Conservation (phyloP, 2,329 filamentous ascomycete species). For the Fusarium pilosicola region DNA sequence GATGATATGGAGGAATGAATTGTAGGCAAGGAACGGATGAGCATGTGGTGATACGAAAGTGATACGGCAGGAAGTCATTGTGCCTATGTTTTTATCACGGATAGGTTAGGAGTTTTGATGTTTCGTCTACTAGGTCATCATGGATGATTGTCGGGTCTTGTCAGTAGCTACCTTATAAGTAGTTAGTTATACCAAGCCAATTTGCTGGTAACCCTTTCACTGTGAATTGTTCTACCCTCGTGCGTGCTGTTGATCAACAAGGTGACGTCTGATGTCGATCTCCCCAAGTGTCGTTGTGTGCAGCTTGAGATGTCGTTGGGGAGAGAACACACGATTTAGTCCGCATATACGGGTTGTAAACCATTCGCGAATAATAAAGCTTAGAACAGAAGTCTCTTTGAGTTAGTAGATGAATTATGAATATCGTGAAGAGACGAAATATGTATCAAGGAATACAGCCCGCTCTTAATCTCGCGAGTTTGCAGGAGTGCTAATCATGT, state of each 20-base stretch:
- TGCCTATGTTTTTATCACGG: neutral
- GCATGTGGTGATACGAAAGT: fast-evolving
- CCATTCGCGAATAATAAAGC: fast-evolving
- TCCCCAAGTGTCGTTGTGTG: too few relatives aligned
- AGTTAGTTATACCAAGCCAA: neutral
- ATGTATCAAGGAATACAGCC: neutral
- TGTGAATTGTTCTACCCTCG: neutral
- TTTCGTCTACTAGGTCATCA: neutral
- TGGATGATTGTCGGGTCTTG: too few relatives aligned
- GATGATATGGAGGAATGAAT: fast-evolving
- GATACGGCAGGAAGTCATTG: fast-evolving
- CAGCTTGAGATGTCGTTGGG: neutral
- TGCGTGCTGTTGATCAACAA: neutral
- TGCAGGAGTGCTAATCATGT: too few relatives aligned
- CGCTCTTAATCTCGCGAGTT: neutral
- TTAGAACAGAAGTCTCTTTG: too few relatives aligned
- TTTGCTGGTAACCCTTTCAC: neutral
- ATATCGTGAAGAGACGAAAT: neutral
- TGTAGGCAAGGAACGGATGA: neutral
- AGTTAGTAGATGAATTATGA: too few relatives aligned
- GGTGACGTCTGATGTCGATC: fast-evolving
- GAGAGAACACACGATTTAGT: too few relatives aligned
- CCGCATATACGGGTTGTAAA: fast-evolving
- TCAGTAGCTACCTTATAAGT: neutral
- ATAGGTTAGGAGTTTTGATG: neutral